Conservation (phyloP, 2,329 filamentous ascomycete species). For the Alternaria ethzedia region DNA sequence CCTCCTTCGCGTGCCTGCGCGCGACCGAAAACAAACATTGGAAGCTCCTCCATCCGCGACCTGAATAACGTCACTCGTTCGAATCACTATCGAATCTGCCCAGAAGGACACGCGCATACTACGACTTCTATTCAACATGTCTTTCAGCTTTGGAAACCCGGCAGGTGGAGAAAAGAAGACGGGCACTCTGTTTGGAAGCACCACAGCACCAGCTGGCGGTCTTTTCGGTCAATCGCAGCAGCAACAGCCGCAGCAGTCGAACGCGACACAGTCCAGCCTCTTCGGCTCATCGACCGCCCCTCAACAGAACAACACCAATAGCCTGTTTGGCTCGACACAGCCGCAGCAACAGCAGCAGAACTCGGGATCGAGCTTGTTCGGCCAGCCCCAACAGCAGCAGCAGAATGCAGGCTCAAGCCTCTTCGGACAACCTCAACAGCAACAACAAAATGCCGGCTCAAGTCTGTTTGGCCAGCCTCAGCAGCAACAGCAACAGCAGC, state of each 20-base stretch:
- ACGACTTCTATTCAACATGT: conserved; percentile 25
- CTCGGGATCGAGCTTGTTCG: conserved; percentile 29
- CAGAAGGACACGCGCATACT: background rate
- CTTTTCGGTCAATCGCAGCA: conserved; percentile 49
- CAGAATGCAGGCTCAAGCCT: conserved; percentile 49
- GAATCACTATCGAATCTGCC: background rate
- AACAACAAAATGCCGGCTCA: conserved; percentile 47
- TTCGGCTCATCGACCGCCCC: conserved; percentile 26
- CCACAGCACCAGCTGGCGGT: conserved; percentile 46
- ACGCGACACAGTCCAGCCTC: conserved; percentile 21
- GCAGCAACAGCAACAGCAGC: conserved; percentile 43
- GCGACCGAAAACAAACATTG: conserved; percentile 24
- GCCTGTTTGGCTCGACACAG: conserved; percentile 24
- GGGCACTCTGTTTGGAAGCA: conserved; percentile 46
- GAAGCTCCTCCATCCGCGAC: conserved; percentile 7
- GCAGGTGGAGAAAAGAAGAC: conserved; percentile 43
- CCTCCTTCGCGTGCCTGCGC: conserved; percentile 20
- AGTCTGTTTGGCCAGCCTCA: conserved; percentile 49
- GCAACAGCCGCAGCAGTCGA: conserved; percentile 17
- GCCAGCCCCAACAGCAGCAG: conserved; percentile 26
- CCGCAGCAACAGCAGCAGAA: conserved; percentile 16
- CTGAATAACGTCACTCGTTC: conserved; percentile 1
- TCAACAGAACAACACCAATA: conserved; percentile 34
- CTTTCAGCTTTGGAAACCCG: conserved; percentile 38
- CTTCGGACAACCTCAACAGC: conserved; percentile 50